These are phyloP conservation scores for Hanseniaspora osmophila DNA, from an alignment of 805 yeast species.

Conservation along the genomic window DNA sequence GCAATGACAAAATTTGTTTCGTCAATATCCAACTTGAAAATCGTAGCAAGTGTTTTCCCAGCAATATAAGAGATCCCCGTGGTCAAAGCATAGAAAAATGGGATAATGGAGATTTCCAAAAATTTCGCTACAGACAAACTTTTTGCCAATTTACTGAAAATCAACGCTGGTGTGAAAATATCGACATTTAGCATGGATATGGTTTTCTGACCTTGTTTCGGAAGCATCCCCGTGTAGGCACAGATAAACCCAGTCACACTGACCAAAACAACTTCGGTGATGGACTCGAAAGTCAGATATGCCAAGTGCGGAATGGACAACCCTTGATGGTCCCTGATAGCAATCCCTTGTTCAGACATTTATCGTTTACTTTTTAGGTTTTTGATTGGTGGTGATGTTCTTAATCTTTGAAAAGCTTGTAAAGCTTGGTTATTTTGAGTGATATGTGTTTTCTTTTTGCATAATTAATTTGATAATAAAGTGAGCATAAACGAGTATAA, in stretches of 20 bases:
- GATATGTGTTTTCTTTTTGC: too few species aligned
- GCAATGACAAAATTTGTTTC: slow-evolving; percentile 90
- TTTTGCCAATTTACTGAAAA: slow-evolving; percentile 66
- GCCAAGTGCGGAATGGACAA: slow-evolving; percentile 24
- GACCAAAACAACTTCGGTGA: slow-evolving; percentile 75
- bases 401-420: too few species aligned
- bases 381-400: too few species aligned
- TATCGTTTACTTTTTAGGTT: background rate
- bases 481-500: too few species aligned
- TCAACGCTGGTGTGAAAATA: slow-evolving; percentile 88
- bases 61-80: slow-evolving; percentile 60
- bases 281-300: slow-evolving; percentile 79
- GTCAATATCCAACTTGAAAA: slow-evolving; percentile 47
- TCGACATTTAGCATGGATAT: slow-evolving; percentile 74
- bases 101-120: slow-evolving; percentile 69
- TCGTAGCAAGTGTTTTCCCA: slow-evolving; percentile 39
- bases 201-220: slow-evolving; percentile 59
- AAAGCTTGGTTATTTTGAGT: too few species aligned
- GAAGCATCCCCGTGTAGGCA: slow-evolving; percentile 57
- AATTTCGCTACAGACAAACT: slow-evolving; percentile 61
- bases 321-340: slow-evolving; percentile 4
- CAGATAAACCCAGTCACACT: slow-evolving; percentile 79
- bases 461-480: too few species aligned
- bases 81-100: slow-evolving; percentile 69
- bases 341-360: background rate